Conservation (phyloP, 2,329 filamentous ascomycete species). For the Massarina eburnea region DNA sequence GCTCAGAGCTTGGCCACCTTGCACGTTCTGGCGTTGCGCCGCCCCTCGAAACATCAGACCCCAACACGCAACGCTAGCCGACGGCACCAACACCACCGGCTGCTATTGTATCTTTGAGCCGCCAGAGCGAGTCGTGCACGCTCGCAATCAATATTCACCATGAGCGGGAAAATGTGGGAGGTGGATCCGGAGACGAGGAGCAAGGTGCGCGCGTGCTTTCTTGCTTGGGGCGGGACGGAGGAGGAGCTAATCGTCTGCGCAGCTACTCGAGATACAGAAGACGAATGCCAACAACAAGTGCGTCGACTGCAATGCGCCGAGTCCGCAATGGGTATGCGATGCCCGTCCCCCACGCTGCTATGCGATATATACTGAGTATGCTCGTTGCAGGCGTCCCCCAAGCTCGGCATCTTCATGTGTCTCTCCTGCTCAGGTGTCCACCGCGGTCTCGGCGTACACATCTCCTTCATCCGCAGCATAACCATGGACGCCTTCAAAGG, state of each 20-base stretch:
- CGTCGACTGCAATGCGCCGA: constrained; percentile 93
- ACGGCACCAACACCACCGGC: background rate
- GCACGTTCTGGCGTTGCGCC: background rate
- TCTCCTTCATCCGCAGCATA: constrained; percentile 95
- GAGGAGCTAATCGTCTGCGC: constrained; percentile 22
- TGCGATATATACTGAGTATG: constrained; percentile 16
- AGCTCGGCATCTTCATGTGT: constrained; percentile 99
- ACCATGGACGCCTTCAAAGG: constrained; percentile 99
- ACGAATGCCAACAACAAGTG: constrained; percentile 85
- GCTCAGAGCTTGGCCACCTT: background rate
- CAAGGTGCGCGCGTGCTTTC: constrained; percentile 63
- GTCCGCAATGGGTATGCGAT: constrained; percentile 86
- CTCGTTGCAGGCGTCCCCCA: constrained; percentile 70
- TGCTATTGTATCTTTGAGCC: background rate
- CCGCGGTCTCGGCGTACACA: constrained; percentile 92
- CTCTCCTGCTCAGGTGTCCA: constrained; percentile 93
- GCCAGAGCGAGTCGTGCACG: constrained; percentile 4
- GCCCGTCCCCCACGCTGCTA: constrained; percentile 6
- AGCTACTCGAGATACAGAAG: constrained; percentile 92
- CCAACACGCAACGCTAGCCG: constrained; percentile 3
- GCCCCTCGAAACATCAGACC: constrained; percentile 12
- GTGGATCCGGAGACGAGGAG: constrained; percentile 95
- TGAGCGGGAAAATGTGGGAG: constrained; percentile 88
- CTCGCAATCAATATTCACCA: constrained; percentile 25
- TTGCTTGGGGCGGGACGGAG: background rate